Evolutionary conservation across 768 basidiomycete genomes (phyloP).

Genomic region (Panellus pusillus): DNA sequence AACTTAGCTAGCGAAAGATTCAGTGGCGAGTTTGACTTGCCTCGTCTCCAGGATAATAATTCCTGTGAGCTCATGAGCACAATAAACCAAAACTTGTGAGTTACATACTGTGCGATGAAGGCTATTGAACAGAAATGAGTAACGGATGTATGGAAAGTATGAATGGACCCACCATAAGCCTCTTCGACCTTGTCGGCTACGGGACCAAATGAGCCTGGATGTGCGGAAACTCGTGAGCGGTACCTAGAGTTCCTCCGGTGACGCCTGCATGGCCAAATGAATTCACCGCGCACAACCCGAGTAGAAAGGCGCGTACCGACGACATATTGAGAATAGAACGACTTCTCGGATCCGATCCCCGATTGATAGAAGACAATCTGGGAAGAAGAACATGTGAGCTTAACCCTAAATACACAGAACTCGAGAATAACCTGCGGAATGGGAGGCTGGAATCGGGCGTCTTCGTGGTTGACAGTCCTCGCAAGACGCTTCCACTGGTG

Average conservation of each 20-base stretch:
- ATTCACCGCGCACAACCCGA: background rate
- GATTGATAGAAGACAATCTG: conserved; percentile 50
- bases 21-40: conserved; percentile 30
- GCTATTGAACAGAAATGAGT: conserved; percentile 17
- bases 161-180: conserved; percentile 42
- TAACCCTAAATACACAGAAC: background rate
- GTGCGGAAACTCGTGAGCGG: background rate
- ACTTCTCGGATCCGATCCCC: conserved; percentile 58
- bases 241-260: conserved; percentile 65
- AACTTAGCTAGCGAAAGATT: conserved; percentile 5
- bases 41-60: conserved; percentile 72
- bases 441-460: conserved; percentile 39
- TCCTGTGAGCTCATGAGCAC: conserved; percentile 38
- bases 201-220: background rate
- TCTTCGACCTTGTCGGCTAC: conserved; percentile 74
- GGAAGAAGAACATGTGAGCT: no score
- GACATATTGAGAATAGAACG: conserved; percentile 58
- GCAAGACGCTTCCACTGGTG: conserved; percentile 46
- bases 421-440: conserved; percentile 46
- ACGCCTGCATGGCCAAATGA: conserved; percentile 42
- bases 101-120: conserved; percentile 74
- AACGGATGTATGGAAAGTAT: no score
- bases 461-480: conserved; percentile 51
- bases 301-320: conserved; percentile 43
- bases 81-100: background rate